phyloP scores from a whole-genome alignment of 305 asterid species.

The Solanum hybrid region DNA sequence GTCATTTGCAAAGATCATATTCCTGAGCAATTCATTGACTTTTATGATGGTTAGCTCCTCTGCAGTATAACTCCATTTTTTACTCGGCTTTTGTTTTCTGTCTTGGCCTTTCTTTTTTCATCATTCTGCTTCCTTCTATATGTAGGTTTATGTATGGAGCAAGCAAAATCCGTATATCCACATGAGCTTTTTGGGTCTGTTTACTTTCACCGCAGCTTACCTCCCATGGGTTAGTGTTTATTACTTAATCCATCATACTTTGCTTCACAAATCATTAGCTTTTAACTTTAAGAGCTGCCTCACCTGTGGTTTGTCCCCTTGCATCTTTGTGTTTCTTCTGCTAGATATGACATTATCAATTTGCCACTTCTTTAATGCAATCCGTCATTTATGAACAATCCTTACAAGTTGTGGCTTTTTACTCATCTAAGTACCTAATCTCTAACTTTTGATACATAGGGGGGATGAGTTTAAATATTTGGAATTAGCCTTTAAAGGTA shows the following conservation, averaged over 20 bases:
- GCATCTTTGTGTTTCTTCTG: neutral
- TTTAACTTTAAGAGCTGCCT: neutral
- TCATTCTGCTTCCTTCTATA: neutral
- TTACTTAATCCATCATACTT: neutral
- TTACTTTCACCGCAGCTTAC: slow-evolving; percentile 97
- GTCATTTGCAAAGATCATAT: slow-evolving; percentile 87
- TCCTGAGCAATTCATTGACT: slow-evolving; percentile 96
- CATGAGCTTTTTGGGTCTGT: slow-evolving; percentile 96
- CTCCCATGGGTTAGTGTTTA: slow-evolving; percentile 87
- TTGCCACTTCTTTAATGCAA: neutral
- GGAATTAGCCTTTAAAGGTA: neutral
- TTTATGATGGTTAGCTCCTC: slow-evolving; percentile 88
- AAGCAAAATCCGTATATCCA: slow-evolving; percentile 96
- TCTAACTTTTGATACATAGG: neutral
- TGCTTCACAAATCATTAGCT: neutral
- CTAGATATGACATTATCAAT: neutral
- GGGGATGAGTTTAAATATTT: neutral
- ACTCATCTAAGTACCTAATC: neutral
- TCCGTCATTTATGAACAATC: neutral
- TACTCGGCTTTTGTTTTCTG: neutral
- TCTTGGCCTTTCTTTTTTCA: neutral
- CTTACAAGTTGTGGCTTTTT: neutral
- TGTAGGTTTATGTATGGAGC: slow-evolving; percentile 97
- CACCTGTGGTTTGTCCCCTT: neutral
- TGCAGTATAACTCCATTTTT: neutral